These are phyloP conservation scores for Proliferodiscus dingleyae DNA, from an alignment of 2,329 filamentous ascomycete genomes.

Conservation along the genomic window DNA sequence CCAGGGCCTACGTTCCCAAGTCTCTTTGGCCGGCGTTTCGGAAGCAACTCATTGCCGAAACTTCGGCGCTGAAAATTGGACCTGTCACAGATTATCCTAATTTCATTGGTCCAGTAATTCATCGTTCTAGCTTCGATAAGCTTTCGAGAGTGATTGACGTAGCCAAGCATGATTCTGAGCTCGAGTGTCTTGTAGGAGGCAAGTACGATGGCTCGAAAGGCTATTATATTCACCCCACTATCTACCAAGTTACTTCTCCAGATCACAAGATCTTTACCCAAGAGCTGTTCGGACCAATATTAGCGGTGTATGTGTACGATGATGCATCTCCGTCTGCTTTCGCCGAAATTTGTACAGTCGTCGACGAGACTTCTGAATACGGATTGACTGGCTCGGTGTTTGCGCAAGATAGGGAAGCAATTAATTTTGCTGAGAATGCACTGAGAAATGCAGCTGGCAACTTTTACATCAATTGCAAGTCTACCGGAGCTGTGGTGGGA, in stretches of 20 bases:
- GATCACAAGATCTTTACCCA: slow-evolving; percentile 68
- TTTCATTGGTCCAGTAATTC: slow-evolving; percentile 86
- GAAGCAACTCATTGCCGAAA: slow-evolving; percentile 61
- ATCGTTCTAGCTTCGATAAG: slow-evolving; percentile 76
- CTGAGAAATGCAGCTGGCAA: slow-evolving; percentile 72
- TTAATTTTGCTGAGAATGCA: slow-evolving; percentile 65
- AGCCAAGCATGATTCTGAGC: slow-evolving; percentile 68
- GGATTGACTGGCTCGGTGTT: slow-evolving; percentile 74
- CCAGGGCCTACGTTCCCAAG: slow-evolving; percentile 70
- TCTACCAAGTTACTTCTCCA: slow-evolving; percentile 71
- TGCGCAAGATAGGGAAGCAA: slow-evolving; percentile 59
- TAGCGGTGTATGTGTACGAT: slow-evolving; percentile 73
- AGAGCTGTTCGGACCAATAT: slow-evolving; percentile 78
- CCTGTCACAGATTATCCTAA: slow-evolving; percentile 62
- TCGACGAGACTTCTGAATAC: slow-evolving; percentile 72
- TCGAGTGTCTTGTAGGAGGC: slow-evolving; percentile 71
- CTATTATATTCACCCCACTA: slow-evolving; percentile 79
- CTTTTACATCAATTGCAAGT: slow-evolving; percentile 85
- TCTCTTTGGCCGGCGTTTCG: slow-evolving; percentile 72
- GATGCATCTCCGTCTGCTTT: slow-evolving; percentile 64
- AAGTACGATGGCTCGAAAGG: slow-evolving; percentile 73
- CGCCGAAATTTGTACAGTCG: slow-evolving; percentile 52
- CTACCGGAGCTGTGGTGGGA: slow-evolving; percentile 66
- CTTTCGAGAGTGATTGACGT: slow-evolving; percentile 71
- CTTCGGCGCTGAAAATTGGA: slow-evolving; percentile 65